Base-by-base conservation (phyloP, 2,329 filamentous ascomycete genomes). In the Phoma sp. region DNA sequence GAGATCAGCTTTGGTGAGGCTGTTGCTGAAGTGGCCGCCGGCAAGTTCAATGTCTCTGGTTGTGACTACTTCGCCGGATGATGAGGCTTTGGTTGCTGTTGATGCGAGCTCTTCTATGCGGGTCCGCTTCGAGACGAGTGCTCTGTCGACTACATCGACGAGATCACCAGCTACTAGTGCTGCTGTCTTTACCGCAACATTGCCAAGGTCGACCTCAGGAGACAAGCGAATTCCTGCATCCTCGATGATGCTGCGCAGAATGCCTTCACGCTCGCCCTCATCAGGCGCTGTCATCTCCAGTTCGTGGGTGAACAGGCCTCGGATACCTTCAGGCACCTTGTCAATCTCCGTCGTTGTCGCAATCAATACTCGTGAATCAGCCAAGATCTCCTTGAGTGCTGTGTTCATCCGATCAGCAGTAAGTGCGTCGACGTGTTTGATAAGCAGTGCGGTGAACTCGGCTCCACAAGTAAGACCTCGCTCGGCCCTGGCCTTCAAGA, bases 271-370 rank as follows among this genome's bases (percentile, higher is more conserved):
- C 75, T 98, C 93, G 21, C 87, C 87, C 73, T 99, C 95, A 65
- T 98, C 93, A 0, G 95, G 95, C 0, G 95, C 95, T 37, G 82
- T 86, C 85, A 99, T 92, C 69, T 98, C 93, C 34, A 99, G 82
- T 74, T 99, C 95, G 67, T 99, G 93, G 0, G 92, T 96, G 73
- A 99, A 98, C 2, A 98, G 81, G 10, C 92, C 92, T 47, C 95
- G 86, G 17, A 98, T 87, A 0, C 90, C 90, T 66, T 97, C 93
- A 0, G 93, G 91, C 1, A 99, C 86, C 74, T 98, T 96, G 71
- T 98, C 95, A 0, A 97, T 87, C 63, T 98, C 93, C 6, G 92
- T 96, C 0, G 93, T 97, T 0, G 95, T 99, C 0, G 95, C 93
- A 64, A 99, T 87, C 20, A 99, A 78, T 2, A 98, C 91, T 48